Base-by-base conservation (phyloP, 257 asterid genomes). In the Salvia hispanica region DNA sequence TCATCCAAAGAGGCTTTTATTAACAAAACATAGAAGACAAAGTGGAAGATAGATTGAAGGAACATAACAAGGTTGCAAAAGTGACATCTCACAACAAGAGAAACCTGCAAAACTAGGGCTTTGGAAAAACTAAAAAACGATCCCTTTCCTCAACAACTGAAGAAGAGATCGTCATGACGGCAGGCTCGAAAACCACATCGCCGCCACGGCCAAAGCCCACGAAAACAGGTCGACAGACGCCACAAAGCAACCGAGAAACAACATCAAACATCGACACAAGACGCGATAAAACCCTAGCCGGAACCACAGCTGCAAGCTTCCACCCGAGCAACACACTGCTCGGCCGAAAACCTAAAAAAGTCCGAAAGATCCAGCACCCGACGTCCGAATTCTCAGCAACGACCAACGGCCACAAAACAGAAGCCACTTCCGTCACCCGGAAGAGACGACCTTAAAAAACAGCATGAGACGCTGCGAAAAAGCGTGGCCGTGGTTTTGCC, bases 51-150 rank as follows among this genome's bases (percentile, higher is more conserved):
- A 18, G 21, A 18, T 14, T 11, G 34, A 51, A 34, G 28, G 33
- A n/a, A 74, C 74, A 75, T 48, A 50, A 74, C 60, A 74, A 69
- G 80, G 80, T 69, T 76, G 83, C 83, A 39, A 2, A 40, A 3
- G 37, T 54, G 75, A 77, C 86, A 74, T 82, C 64, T 73, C 77
- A 75, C 79, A 66, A 78, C 76, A 84, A 59, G 31, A 56, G 76
- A 74, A 31, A 73, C 95, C 85, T 80, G 92, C 86, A 87, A 89
- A 87, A 89, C 85, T 76, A 73, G 81, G 84, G 84, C 86, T 72
- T 79, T 25, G 59, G 75, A 88, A 66, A 37, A 76, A 77, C 75
- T 54, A 6, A 81, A 84, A 85, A 85, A 82, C 77, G 85, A 73
- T 75, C 58, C 77, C 77, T 64, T 50, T 45, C 18, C 48, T 40